These are phyloP conservation scores for Penicillium sumatraense DNA, from an alignment of 2,329 filamentous ascomycete genomes.

Conservation along the genomic window DNA sequence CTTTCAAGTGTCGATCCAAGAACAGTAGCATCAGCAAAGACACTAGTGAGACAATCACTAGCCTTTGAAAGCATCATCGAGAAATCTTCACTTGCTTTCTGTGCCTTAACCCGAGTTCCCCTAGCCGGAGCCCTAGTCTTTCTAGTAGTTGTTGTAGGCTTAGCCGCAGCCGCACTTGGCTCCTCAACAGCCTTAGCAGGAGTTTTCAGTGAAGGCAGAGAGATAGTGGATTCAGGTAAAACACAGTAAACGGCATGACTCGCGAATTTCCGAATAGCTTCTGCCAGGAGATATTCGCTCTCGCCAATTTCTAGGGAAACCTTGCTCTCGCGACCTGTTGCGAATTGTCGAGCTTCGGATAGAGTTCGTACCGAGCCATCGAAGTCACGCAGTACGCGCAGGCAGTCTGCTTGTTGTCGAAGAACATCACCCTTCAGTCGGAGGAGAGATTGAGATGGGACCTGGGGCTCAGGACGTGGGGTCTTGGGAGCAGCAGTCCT, in stretches of 20 bases:
- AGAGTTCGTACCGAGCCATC: slow-evolving; percentile 62
- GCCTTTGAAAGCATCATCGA: slow-evolving; percentile 42
- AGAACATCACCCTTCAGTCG: slow-evolving; percentile 55
- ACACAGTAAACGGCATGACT: slow-evolving; percentile 85
- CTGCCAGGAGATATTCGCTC: slow-evolving; percentile 42
- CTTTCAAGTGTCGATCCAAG: slow-evolving; percentile 46
- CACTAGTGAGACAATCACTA: slow-evolving; percentile 36
- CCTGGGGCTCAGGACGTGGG: slow-evolving; percentile 18
- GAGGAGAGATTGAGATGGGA: slow-evolving; percentile 45
- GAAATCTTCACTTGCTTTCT: slow-evolving; percentile 41
- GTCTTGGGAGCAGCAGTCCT: slow-evolving; percentile 21
- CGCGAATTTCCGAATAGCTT: slow-evolving; percentile 61
- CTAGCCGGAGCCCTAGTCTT: slow-evolving; percentile 33
- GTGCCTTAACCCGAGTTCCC: slow-evolving; percentile 31
- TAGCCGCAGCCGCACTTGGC: slow-evolving; percentile 34
- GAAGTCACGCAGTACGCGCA: slow-evolving; percentile 57
- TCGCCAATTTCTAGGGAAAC: slow-evolving; percentile 55
- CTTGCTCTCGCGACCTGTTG: slow-evolving; percentile 60
- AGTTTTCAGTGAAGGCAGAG: slow-evolving; percentile 71
- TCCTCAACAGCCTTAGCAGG: slow-evolving; percentile 40
- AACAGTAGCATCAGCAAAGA: slow-evolving; percentile 38
- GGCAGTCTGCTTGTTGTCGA: slow-evolving; percentile 55
- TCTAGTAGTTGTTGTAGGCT: slow-evolving; percentile 27
- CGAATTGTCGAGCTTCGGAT: slow-evolving; percentile 36
- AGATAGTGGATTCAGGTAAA: slow-evolving; percentile 89